Percentiles rank a stretch among this genome's conserved stretches.
phyloP scores from a whole-genome alignment of 768 basidiomycete genomes.

The Suillus subluteus region DNA sequence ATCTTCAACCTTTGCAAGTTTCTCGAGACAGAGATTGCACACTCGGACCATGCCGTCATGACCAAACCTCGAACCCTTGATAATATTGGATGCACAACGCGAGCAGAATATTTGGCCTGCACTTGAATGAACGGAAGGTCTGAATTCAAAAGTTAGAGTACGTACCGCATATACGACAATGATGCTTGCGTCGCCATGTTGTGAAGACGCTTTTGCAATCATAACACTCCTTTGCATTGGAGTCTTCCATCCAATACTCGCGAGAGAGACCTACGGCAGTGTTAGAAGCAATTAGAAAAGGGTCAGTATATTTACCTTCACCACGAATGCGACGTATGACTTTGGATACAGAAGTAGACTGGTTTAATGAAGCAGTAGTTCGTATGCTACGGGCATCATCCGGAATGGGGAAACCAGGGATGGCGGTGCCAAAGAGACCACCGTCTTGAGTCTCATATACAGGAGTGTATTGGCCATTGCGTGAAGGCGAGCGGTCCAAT shows the following conservation, averaged over 20 bases:
- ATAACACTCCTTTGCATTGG: slow-evolving; percentile 93
- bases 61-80: slow-evolving; percentile 91
- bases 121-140: slow-evolving; percentile 11
- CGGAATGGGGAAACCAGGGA: slow-evolving; percentile 91
- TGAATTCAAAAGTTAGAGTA: slow-evolving; percentile 10
- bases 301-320: slow-evolving; percentile 58
- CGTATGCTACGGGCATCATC: slow-evolving; percentile 90
- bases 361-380: slow-evolving; percentile 69
- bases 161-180: slow-evolving; percentile 95
- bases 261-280: slow-evolving; percentile 69
- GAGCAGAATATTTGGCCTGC: slow-evolving; percentile 97
- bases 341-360: slow-evolving; percentile 86
- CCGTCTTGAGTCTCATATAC: slow-evolving; percentile 59
- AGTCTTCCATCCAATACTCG: slow-evolving; percentile 99
- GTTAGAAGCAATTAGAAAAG: slow-evolving; percentile 15
- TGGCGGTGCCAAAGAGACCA: slow-evolving; percentile 67
- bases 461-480: slow-evolving; percentile 52
- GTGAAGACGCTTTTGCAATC: slow-evolving; percentile 96
- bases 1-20: slow-evolving; percentile 83
- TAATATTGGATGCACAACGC: slow-evolving; percentile 94
- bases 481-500: slow-evolving; percentile 61
- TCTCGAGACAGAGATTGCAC: slow-evolving; percentile 94
- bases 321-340: slow-evolving; percentile 89
- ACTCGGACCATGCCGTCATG: slow-evolving; percentile 95
- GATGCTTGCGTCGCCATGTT: slow-evolving; percentile 93